A percentile compares a stretch with the other conserved stretches of the same genome.
Evolutionary conservation across 2,329 filamentous ascomycete species (phyloP).

Genomic region (Pseudogymnoascus sp.): DNA sequence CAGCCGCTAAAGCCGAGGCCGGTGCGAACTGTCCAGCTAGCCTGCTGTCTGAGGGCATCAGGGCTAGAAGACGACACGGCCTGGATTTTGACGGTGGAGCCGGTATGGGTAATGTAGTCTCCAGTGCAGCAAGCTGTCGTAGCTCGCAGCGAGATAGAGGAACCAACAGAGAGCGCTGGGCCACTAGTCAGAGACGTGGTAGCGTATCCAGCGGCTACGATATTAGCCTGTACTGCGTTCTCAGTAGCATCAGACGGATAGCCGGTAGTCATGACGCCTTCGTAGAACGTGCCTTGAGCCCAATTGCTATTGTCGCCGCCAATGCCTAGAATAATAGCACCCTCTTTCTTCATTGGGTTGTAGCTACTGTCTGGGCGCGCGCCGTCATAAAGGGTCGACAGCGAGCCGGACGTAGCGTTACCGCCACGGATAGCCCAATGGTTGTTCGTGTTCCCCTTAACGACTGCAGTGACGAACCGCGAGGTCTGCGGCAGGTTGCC

Average conservation of each 20-base stretch:
- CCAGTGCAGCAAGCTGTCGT: slow-evolving; percentile 48
- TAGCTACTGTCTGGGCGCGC: slow-evolving; percentile 39
- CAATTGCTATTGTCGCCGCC: slow-evolving; percentile 58
- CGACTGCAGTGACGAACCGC: slow-evolving; percentile 46
- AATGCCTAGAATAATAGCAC: slow-evolving; percentile 61
- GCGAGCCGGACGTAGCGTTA: slow-evolving; percentile 43
- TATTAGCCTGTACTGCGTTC: slow-evolving; percentile 50
- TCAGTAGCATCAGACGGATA: slow-evolving; percentile 55
- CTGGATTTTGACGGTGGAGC: slow-evolving; percentile 45
- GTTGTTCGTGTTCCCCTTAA: slow-evolving; percentile 46
- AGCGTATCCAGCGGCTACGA: slow-evolving; percentile 53
- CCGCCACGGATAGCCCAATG: slow-evolving; percentile 51
- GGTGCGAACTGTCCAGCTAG: slow-evolving; percentile 46
- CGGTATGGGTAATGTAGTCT: slow-evolving; percentile 48
- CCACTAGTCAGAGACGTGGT: slow-evolving; percentile 41
- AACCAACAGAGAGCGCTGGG: slow-evolving; percentile 39
- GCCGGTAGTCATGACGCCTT: slow-evolving; percentile 56
- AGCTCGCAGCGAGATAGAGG: slow-evolving; percentile 45
- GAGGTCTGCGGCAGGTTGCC: slow-evolving; percentile 42
- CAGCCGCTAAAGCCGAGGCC: slow-evolving; percentile 51
- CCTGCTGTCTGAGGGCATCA: slow-evolving; percentile 42
- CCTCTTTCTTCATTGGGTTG: slow-evolving; percentile 54
- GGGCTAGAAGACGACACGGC: slow-evolving; percentile 46
- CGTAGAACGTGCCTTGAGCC: slow-evolving; percentile 57
- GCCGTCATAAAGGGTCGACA: slow-evolving; percentile 52